Conservation (phyloP, 2,329 filamentous ascomycete species). For the Bisporella sp. region DNA sequence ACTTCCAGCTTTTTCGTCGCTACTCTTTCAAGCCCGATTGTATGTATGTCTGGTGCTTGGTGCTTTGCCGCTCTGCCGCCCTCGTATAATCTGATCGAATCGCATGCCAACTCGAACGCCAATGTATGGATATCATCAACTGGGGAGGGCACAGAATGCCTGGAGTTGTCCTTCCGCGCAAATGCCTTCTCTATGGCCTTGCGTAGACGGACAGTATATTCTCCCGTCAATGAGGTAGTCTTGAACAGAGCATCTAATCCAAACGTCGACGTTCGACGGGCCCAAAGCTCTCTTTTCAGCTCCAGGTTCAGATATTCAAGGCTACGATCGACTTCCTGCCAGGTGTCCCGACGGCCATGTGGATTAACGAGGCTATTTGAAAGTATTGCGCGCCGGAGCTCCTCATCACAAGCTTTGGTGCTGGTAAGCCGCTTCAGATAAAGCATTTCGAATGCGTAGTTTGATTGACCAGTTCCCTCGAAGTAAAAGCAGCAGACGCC, state of each 20-base stretch:
- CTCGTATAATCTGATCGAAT: constrained; percentile 4
- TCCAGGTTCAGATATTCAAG: constrained; percentile 6
- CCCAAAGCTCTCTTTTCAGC: constrained; percentile 6
- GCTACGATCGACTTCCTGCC: constrained; percentile 3
- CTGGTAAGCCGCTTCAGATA: constrained; percentile 4
- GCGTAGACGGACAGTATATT: constrained; percentile 3
- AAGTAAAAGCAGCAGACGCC: constrained; percentile 3
- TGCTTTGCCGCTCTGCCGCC: constrained; percentile 4
- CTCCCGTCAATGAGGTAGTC: constrained; percentile 3
- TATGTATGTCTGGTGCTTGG: constrained; percentile 6
- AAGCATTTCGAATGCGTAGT: constrained; percentile 5
- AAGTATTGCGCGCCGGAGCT: constrained; percentile 2
- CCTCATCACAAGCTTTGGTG: constrained; percentile 3
- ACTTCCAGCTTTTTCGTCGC: constrained; percentile 4
- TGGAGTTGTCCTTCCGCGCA: constrained; percentile 2
- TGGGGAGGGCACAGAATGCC: constrained; percentile 5
- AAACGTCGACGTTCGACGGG: constrained; percentile 2
- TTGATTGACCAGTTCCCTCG: constrained; percentile 5
- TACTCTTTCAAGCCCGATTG: constrained; percentile 5
- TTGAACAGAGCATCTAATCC: constrained; percentile 6
- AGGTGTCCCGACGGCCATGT: constrained; percentile 1
- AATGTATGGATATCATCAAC: constrained; percentile 5
- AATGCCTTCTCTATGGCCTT: constrained; percentile 6
- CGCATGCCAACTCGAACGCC: constrained; percentile 5
- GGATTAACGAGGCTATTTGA: constrained; percentile 6